Evolutionary conservation across 2,329 filamentous ascomycete genomes (phyloP), one percentile per base, ranked within the genome.

Genomic region (Chaetomium globosum): DNA sequence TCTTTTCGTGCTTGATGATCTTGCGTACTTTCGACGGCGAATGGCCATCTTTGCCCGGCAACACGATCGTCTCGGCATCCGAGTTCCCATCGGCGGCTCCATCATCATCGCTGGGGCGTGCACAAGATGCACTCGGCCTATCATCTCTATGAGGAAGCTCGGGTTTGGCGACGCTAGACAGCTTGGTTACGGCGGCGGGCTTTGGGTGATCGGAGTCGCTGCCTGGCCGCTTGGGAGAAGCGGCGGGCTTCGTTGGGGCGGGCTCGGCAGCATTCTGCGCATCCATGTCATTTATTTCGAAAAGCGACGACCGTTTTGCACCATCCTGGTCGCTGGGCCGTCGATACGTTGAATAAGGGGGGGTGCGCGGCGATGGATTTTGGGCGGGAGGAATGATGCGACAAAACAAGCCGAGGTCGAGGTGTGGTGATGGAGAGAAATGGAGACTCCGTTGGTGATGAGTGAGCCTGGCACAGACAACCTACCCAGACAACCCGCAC

Each of bases 21-120:
- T 88, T 89, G 65, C 85, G 83, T 65, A 80, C 80, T 75, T 89
- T 89, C 65, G 85, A 85, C 0, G 86, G 86, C 28, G 86, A 89
- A 71, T 86, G 80, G 48, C 85, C 85, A 73, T 89, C 84, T 73
- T 88, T 89, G 31, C 85, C 86, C 12, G 86, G 83, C 39, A 90
- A 76, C 43, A 91, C 87, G 67, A 90, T 89, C 16, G 88, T 91
- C 77, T 91, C 88, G 57, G 88, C 88, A 73, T 91, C 88, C 1
- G 88, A 91, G 71, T 89, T 87, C 72, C 83, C 86, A 65, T 88
- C 87, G 65, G 79, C 75, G 62, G 72, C 75, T 49, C 68, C 73
- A 67, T 80, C 78, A 53, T 81, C 80, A 63, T 83, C 80, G 59
- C 76, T 73, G 23, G 77, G 73, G 59, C 73, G 73, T 12, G 76